These are phyloP conservation scores for Setaria viridis DNA, from an alignment of 202 grass and related monocot species.

Conservation along the genomic window DNA sequence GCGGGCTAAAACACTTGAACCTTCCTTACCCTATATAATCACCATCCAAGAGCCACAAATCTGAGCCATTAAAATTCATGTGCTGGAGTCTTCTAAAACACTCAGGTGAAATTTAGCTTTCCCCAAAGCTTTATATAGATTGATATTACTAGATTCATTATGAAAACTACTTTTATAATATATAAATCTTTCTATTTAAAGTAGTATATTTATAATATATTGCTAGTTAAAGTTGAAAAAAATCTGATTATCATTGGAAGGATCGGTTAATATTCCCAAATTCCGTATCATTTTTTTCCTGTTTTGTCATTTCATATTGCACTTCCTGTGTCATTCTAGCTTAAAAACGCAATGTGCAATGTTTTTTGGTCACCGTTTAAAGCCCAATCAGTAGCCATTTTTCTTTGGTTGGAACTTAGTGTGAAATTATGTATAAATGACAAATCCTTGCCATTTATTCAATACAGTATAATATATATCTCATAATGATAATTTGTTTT, in stretches of 20 bases:
- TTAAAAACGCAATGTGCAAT: background rate
- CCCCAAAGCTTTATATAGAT: background rate
- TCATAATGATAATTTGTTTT: conserved; percentile 3
- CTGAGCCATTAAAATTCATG: background rate
- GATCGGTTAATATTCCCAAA: background rate
- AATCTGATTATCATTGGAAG: background rate
- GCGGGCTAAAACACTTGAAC: background rate
- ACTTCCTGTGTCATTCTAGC: background rate
- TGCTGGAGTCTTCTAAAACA: background rate
- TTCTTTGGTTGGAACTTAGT: background rate
- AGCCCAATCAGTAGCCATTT: background rate
- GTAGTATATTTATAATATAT: background rate
- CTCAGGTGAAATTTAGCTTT: background rate
- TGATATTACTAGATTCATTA: background rate
- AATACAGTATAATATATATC: background rate
- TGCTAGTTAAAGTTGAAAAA: background rate
- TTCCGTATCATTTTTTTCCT: background rate
- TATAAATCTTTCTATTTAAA: background rate
- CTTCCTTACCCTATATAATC: background rate
- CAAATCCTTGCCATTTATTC: background rate
- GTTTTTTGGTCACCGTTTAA: background rate
- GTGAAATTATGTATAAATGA: background rate
- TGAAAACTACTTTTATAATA: background rate
- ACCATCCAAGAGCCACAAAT: background rate
- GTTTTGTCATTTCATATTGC: conserved; percentile 18